These are phyloP conservation scores for Mucor lusitanicus DNA, from an alignment of 371 early-diverging fungal genomes.

Conservation along the genomic window DNA sequence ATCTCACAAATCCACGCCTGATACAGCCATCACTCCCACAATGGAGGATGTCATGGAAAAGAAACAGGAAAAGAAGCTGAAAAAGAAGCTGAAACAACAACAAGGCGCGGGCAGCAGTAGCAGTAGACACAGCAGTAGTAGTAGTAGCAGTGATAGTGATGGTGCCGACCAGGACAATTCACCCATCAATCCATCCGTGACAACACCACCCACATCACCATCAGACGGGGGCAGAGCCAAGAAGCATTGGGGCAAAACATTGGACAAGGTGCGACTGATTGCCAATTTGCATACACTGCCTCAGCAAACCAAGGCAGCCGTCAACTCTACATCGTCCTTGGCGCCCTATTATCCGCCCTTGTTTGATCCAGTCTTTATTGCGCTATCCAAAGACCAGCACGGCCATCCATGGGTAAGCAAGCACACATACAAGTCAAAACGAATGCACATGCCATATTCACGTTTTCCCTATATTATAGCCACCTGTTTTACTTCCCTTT, in stretches of 20 bases:
- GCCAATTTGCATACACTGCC: conserved; percentile 19
- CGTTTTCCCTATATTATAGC: conserved; percentile 26
- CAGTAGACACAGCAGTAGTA: not conserved
- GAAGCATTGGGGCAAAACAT: conserved; percentile 43
- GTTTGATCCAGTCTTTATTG: conserved; percentile 45
- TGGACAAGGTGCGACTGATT: conserved; percentile 40
- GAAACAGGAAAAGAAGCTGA: not conserved
- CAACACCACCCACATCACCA: not conserved
- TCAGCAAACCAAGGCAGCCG: not conserved
- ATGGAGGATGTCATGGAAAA: not conserved
- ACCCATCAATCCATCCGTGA: not conserved
- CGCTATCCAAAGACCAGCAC: conserved; percentile 43
- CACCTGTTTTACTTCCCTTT: conserved; percentile 47
- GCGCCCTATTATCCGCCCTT: conserved; percentile 48
- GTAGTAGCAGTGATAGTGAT: not conserved
- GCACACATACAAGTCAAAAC: not conserved
- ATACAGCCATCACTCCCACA: not conserved
- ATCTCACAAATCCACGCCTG: not conserved
- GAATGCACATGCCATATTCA: conserved; percentile 11
- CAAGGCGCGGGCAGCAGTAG: not conserved
- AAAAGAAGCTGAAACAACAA: not conserved
- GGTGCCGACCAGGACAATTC: not conserved
- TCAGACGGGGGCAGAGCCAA: conserved; percentile 22
- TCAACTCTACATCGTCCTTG: conserved; percentile 16
- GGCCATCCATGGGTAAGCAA: conserved; percentile 39